These are phyloP conservation scores for Leishmania lainsoni DNA, from an alignment of 208 protist species.

Conservation along the genomic window DNA sequence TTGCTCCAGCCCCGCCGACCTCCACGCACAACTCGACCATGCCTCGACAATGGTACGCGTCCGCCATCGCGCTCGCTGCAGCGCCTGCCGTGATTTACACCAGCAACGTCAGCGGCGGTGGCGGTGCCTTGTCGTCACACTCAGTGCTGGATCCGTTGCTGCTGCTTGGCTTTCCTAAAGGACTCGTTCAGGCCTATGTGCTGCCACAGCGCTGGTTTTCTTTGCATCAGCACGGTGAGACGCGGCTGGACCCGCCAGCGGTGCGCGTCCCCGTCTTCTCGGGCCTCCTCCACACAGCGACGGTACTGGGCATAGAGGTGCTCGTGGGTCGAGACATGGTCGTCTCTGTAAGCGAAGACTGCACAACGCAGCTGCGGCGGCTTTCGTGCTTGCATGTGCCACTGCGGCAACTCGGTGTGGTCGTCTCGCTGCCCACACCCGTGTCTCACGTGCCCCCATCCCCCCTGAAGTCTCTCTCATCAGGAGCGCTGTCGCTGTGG, in stretches of 20 bases:
- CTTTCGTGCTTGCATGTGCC: constrained; percentile 63
- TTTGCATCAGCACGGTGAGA: constrained; percentile 37
- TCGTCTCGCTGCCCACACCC: constrained; percentile 13
- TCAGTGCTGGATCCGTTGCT: constrained; percentile 39
- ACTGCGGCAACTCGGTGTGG: constrained; percentile 55
- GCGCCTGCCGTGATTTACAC: constrained; percentile 10
- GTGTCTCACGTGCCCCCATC: not conserved
- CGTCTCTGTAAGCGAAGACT: constrained; percentile 74
- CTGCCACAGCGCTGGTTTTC: constrained; percentile 73
- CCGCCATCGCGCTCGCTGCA: constrained; percentile 54
- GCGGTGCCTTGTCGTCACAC: constrained; percentile 7
- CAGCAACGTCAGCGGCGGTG: not conserved
- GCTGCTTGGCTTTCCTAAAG: constrained; percentile 77
- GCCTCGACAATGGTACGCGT: constrained; percentile 62
- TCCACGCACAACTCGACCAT: not conserved
- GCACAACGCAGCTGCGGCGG: constrained; percentile 62
- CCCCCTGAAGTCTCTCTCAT: not conserved
- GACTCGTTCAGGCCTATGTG: constrained; percentile 70
- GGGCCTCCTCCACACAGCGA: constrained; percentile 41
- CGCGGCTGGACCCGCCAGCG: constrained; percentile 60
- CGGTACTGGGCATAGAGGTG: constrained; percentile 61
- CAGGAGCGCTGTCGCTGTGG: not conserved
- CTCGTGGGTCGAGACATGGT: constrained; percentile 55
- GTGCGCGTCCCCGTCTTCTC: constrained; percentile 53
- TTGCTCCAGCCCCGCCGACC: not conserved